Percentiles rank a stretch among this genome's conserved stretches.
Conservation (phyloP, 108 stramenopile genomes). For the Craspedostauros australis region DNA sequence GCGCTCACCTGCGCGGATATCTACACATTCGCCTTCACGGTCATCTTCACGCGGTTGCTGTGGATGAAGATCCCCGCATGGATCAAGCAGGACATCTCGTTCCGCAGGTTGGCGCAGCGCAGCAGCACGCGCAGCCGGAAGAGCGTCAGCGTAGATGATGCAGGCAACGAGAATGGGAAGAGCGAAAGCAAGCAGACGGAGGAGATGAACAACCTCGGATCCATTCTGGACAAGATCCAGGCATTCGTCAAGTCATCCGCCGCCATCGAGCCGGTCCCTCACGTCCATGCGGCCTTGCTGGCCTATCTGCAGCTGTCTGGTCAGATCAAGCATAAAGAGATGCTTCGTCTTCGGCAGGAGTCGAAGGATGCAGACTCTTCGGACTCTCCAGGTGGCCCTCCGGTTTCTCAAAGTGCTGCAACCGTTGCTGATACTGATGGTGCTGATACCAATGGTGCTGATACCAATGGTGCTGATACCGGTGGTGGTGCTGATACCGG, state of each 20-base stretch:
- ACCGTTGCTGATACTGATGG: too few species aligned
- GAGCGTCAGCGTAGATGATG: too few species aligned
- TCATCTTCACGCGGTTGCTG: constrained; percentile 14
- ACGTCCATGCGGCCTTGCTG: constrained; percentile 55
- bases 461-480: too few species aligned
- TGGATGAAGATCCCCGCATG: constrained; percentile 44
- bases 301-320: constrained; percentile 48
- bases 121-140: too few species aligned
- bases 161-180: constrained; percentile 1
- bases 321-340: constrained; percentile 18
- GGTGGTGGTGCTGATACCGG: too few species aligned
- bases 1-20: constrained; percentile 5
- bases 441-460: too few species aligned
- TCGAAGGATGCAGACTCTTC: not conserved
- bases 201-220: constrained; percentile 35
- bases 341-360: too few species aligned
- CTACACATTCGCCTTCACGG: constrained; percentile 14
- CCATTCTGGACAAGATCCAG: constrained; percentile 45
- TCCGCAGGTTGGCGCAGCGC: constrained; percentile 12
- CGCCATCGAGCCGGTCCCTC: constrained; percentile 37
- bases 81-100: constrained; percentile 53
- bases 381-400: too few species aligned
- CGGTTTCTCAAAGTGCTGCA: too few species aligned
- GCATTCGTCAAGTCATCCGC: constrained; percentile 29
- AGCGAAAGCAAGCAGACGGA: constrained; percentile 11